Percentiles rank a stretch among this genome's conserved stretches.
phyloP scores from a whole-genome alignment of 73 alveolate species.

The Paramecium sonneborni region DNA sequence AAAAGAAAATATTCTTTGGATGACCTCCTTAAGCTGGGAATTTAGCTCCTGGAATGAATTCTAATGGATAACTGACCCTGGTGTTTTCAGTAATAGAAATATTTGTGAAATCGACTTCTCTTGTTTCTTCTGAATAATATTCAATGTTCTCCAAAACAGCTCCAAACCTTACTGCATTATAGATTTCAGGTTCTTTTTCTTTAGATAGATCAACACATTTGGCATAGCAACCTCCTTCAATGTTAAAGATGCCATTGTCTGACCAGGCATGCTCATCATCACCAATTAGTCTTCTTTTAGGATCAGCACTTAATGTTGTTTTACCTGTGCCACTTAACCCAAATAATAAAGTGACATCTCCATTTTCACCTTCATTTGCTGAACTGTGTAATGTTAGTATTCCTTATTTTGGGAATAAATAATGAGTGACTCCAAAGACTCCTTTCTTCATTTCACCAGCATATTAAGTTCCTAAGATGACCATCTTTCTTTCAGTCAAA shows the following conservation, averaged over 20 bases:
- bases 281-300: slow-evolving; percentile 90
- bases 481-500: slow-evolving; percentile 81
- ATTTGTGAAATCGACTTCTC: slow-evolving; percentile 85
- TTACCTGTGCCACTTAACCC: slow-evolving; percentile 98
- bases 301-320: slow-evolving; percentile 96
- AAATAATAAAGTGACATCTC: slow-evolving; percentile 91
- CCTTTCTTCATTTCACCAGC: slow-evolving; percentile 99
- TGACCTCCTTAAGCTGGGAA: slow-evolving; percentile 95
- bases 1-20: slow-evolving; percentile 94
- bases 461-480: slow-evolving; percentile 93
- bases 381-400: slow-evolving; percentile 93
- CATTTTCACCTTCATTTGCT: slow-evolving; percentile 87
- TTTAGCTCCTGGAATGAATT: slow-evolving; percentile 92
- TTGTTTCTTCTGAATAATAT: slow-evolving; percentile 69
- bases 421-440: slow-evolving; percentile 90
- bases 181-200: slow-evolving; percentile 96
- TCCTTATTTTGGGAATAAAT: slow-evolving; percentile 88
- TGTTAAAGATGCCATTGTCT: slow-evolving; percentile 93
- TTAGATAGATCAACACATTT: slow-evolving; percentile 78
- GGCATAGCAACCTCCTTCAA: slow-evolving; percentile 99
- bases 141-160: slow-evolving; percentile 85
- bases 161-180: slow-evolving; percentile 87
- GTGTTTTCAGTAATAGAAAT: slow-evolving; percentile 84
- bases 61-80: slow-evolving; percentile 90
- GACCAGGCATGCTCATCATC: slow-evolving; percentile 99